Percentiles rank a stretch among this genome's conserved stretches.
These are phyloP conservation scores for Lathyrus tuberosus DNA, from an alignment of 306 rosid genomes.

Conservation along the genomic window DNA sequence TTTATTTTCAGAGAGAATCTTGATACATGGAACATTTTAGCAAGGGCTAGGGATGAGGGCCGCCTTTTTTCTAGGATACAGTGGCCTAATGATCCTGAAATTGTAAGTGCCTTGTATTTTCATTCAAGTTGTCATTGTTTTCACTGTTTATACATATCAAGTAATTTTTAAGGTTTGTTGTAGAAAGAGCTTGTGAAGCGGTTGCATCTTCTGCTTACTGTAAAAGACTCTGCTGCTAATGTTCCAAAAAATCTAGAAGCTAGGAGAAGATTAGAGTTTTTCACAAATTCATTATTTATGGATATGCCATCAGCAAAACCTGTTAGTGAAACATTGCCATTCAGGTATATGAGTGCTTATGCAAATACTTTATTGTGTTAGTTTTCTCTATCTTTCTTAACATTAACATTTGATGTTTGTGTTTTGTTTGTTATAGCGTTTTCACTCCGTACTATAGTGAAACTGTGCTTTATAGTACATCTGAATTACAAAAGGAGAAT, in stretches of 20 bases:
- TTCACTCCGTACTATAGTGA: slow-evolving; percentile 99
- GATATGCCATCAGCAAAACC: slow-evolving; percentile 93
- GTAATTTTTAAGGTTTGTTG: slow-evolving; percentile 30
- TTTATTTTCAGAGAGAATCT: slow-evolving; percentile 75
- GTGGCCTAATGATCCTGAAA: slow-evolving; percentile 91
- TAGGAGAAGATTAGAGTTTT: slow-evolving; percentile 92
- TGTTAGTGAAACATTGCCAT: slow-evolving; percentile 87
- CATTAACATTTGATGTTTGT: slow-evolving; percentile 29
- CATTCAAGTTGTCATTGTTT: background rate
- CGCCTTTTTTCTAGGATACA: slow-evolving; percentile 76
- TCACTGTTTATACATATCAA: slow-evolving; percentile 5
- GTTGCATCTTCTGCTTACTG: slow-evolving; percentile 91
- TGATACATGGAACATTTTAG: slow-evolving; percentile 87
- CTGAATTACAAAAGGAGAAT: slow-evolving; percentile 82
- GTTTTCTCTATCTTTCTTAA: background rate
- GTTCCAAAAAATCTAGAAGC: slow-evolving; percentile 99
- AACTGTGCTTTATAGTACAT: slow-evolving; percentile 87
- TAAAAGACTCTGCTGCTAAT: slow-evolving; percentile 89
- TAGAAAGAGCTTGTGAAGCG: slow-evolving; percentile 92
- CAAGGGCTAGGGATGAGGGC: slow-evolving; percentile 82
- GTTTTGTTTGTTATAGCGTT: slow-evolving; percentile 62
- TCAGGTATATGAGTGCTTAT: slow-evolving; percentile 62
- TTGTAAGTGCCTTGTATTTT: slow-evolving; percentile 52
- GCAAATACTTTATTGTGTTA: slow-evolving; percentile 22
- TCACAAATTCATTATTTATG: slow-evolving; percentile 93